Conservation (phyloP, 495 filamentous ascomycete genomes). For the Choiromyces venosus region DNA sequence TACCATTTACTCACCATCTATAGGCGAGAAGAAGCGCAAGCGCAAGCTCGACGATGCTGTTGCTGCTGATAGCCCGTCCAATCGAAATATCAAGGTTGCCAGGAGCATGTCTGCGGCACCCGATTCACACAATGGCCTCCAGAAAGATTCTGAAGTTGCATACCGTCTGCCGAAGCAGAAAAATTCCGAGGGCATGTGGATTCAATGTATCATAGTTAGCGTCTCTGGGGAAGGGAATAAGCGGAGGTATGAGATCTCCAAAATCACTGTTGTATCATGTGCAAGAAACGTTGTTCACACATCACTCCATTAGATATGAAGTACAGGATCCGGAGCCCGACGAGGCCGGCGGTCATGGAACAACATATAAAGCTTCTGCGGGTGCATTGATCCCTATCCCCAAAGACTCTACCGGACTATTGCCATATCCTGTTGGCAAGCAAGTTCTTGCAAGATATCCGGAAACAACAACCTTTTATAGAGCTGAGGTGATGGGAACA, state of each 20-base stretch:
- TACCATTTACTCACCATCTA: constrained; percentile 27
- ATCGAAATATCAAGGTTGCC: constrained; percentile 40
- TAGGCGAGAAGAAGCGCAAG: constrained; percentile 41
- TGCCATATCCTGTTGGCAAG: constrained; percentile 70
- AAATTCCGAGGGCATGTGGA: constrained; percentile 68
- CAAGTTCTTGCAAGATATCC: constrained; percentile 78
- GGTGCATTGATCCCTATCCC: constrained; percentile 81
- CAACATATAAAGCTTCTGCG: constrained; percentile 72
- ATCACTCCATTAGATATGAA: constrained; percentile 61
- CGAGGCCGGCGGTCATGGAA: constrained; percentile 62
- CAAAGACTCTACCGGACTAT: constrained; percentile 51
- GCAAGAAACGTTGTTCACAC: constrained; percentile 7
- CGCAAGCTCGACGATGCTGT: constrained; percentile 41
- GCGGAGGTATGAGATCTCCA: constrained; percentile 52
- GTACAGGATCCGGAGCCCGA: constrained; percentile 92
- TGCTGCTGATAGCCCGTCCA: constrained; percentile 41
- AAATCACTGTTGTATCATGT: background rate
- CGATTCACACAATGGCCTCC: constrained; percentile 30
- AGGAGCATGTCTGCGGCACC: constrained; percentile 40
- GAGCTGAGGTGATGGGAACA: constrained; percentile 80
- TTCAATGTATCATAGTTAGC: constrained; percentile 79
- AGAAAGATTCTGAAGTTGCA: constrained; percentile 37
- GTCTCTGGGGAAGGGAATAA: constrained; percentile 82
- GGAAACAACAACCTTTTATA: constrained; percentile 94
- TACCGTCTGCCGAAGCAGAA: constrained; percentile 58